Conservation (phyloP, 208 protist species). For the Leishmania turanica region DNA sequence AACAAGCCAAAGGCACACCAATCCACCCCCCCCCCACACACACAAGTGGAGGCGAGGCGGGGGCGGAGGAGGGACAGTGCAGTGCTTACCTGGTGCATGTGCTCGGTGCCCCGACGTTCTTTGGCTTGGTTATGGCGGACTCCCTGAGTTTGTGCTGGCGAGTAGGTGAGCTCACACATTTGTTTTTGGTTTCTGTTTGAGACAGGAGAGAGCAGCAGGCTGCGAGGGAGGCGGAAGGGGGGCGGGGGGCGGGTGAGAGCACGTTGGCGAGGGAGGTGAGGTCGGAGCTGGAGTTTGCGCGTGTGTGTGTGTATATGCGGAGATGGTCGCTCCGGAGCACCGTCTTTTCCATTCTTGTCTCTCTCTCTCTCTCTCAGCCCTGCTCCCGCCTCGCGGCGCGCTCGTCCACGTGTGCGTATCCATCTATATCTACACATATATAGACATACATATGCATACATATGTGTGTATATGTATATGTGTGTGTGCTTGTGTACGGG, state of each 20-base stretch:
- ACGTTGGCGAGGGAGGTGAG: background rate
- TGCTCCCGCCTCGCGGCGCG: background rate
- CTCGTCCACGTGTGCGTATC: background rate
- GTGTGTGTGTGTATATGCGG: background rate
- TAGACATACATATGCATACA: fast-evolving
- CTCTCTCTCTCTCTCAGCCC: constrained; percentile 13
- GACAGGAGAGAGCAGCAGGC: too few relatives aligned
- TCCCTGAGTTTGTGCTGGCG: background rate
- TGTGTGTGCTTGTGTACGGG: background rate
- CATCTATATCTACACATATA: too few relatives aligned
- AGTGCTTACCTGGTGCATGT: background rate
- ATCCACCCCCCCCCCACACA: background rate
- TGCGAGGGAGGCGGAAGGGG: background rate
- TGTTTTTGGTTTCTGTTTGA: background rate
- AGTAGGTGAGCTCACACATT: background rate
- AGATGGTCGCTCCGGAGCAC: background rate
- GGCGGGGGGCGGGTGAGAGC: background rate
- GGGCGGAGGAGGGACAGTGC: background rate
- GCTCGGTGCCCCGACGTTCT: background rate
- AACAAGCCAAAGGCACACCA: background rate
- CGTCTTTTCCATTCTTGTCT: constrained; percentile 5
- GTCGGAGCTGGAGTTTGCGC: background rate
- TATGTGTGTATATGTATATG: too few relatives aligned
- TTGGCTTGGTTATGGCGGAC: background rate
- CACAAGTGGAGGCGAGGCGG: background rate